Evolutionary conservation across 164 flowering plant genomes (phyloP).

Genomic region (Aristolochia fimbriata): DNA sequence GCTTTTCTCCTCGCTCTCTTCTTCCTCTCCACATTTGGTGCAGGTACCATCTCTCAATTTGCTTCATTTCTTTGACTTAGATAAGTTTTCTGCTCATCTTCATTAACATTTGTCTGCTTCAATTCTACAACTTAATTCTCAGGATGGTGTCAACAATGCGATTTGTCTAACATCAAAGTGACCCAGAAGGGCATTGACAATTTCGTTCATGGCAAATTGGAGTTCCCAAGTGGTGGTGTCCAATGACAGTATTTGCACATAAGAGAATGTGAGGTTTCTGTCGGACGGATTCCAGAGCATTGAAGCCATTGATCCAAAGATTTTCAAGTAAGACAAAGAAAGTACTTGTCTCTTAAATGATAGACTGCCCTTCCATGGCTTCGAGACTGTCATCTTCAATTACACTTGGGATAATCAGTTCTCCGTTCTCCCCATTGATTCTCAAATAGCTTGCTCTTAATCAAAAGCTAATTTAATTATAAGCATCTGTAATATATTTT

Average conservation of each 20-base stretch:
- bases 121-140: too few relatives aligned
- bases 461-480: too few relatives aligned
- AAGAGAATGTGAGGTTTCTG: not conserved
- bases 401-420: not conserved
- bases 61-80: too few relatives aligned
- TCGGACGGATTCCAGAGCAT: not conserved
- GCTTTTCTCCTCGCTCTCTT: too few relatives aligned
- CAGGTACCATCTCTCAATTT: too few relatives aligned
- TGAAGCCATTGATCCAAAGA: not conserved
- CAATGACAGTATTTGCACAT: slow-evolving; percentile 2
- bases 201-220: not conserved
- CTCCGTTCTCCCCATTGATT: not conserved
- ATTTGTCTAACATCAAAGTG: not conserved
- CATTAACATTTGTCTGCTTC: not conserved
- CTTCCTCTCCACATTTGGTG: too few relatives aligned
- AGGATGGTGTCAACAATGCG: not conserved
- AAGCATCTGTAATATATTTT: too few relatives aligned
- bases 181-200: not conserved
- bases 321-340: not conserved
- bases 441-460: not conserved
- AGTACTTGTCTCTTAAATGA: not conserved
- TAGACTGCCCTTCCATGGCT: not conserved
- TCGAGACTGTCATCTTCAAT: not conserved
- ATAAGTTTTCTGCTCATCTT: too few relatives aligned
- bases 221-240: not conserved